phyloP scores from a whole-genome alignment of 2,329 filamentous ascomycete species.

The Cladosporium phlei region DNA sequence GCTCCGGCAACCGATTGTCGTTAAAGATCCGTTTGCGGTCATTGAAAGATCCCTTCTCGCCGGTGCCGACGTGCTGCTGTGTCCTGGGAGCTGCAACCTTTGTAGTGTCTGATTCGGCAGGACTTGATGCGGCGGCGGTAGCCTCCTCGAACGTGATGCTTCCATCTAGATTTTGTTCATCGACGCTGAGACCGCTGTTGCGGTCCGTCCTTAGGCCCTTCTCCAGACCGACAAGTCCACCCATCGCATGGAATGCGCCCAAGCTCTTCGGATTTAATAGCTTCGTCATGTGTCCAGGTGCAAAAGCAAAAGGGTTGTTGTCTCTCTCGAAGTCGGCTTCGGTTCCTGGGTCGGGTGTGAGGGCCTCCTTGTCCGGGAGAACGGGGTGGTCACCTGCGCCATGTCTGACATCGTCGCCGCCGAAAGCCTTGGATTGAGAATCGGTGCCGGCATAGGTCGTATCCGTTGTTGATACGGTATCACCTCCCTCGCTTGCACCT shows the following conservation, averaged over 20 bases:
- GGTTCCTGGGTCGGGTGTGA: conserved; percentile 70
- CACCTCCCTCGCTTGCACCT: conserved; percentile 56
- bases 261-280: conserved; percentile 75
- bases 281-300: conserved; percentile 75
- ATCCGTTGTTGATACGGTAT: conserved; percentile 53
- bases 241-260: conserved; percentile 68
- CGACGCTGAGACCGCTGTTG: conserved; percentile 61
- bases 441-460: conserved; percentile 54
- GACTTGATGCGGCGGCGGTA: conserved; percentile 25
- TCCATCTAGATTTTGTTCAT: conserved; percentile 63
- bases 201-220: conserved; percentile 66
- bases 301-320: conserved; percentile 80
- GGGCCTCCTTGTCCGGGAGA: conserved; percentile 61
- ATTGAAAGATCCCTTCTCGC: conserved; percentile 39
- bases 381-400: conserved; percentile 46
- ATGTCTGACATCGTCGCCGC: conserved; percentile 16
- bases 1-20: conserved; percentile 64
- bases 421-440: conserved; percentile 35
- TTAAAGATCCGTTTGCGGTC: conserved; percentile 68
- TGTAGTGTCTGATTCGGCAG: conserved; percentile 26
- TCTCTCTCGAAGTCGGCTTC: conserved; percentile 70
- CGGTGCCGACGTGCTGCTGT: conserved; percentile 18
- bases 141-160: conserved; percentile 65
- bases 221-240: conserved; percentile 67
- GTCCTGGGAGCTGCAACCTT: conserved; percentile 17